Conservation (phyloP, 108 stramenopile species). For the Skeletonema tropicum region DNA sequence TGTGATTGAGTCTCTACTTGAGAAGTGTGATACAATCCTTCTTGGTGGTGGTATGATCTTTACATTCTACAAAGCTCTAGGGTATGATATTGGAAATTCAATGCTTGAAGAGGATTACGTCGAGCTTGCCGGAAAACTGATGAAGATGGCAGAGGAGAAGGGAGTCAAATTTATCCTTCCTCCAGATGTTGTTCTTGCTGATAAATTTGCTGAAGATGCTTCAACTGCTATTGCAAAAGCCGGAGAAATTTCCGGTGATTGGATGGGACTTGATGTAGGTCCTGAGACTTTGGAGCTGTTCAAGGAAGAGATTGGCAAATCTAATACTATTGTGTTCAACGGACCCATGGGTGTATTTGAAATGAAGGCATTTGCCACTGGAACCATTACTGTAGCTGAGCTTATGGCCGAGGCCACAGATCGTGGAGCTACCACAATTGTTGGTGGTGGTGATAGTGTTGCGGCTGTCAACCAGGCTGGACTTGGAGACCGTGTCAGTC, state of each 20-base stretch:
- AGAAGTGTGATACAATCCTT: slow-evolving; percentile 94
- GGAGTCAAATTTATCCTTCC: slow-evolving; percentile 95
- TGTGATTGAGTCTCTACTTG: slow-evolving; percentile 95
- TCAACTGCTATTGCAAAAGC: slow-evolving; percentile 80
- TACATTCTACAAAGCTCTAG: slow-evolving; percentile 97
- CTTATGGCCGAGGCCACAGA: slow-evolving; percentile 92
- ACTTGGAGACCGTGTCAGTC: slow-evolving; percentile 90
- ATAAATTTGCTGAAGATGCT: slow-evolving; percentile 91
- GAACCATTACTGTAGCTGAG: slow-evolving; percentile 88
- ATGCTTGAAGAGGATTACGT: slow-evolving; percentile 94
- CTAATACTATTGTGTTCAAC: slow-evolving; percentile 96
- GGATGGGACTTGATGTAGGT: slow-evolving; percentile 99
- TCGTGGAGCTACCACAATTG: slow-evolving; percentile 92
- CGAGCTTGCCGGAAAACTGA: slow-evolving; percentile 83
- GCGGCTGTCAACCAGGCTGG: slow-evolving; percentile 95
- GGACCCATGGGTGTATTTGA: slow-evolving; percentile 98
- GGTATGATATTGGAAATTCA: slow-evolving; percentile 87
- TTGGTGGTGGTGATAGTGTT: slow-evolving; percentile 97
- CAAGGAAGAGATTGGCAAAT: slow-evolving; percentile 72
- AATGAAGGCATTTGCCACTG: slow-evolving; percentile 90
- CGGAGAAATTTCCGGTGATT: slow-evolving; percentile 89
- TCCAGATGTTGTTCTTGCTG: slow-evolving; percentile 91
- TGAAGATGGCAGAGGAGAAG: slow-evolving; percentile 96
- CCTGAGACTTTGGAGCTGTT: slow-evolving; percentile 88
- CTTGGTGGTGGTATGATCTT: slow-evolving; percentile 99